phyloP scores from a whole-genome alignment of 2,329 filamentous ascomycete genomes.

The Xylaria sp. region DNA sequence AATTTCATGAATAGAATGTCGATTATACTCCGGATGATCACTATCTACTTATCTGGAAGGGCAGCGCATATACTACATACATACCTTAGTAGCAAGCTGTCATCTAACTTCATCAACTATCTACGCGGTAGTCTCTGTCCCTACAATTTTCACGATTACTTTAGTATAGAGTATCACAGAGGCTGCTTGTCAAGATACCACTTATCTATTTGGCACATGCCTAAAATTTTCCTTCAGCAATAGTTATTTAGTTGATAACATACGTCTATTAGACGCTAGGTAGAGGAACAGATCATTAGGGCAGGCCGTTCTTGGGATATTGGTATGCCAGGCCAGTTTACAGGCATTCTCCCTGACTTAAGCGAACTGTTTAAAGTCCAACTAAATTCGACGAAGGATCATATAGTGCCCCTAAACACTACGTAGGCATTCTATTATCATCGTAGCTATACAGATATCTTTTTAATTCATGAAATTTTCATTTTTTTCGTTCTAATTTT shows the following conservation, averaged over 20 bases:
- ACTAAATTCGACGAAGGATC: too few species aligned
- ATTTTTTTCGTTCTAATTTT: constrained; percentile 25
- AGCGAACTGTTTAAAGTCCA: too few species aligned
- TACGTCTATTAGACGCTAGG: not conserved
- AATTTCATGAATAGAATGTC: not conserved
- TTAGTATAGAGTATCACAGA: not conserved
- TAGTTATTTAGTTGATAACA: not conserved
- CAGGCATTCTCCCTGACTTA: too few species aligned
- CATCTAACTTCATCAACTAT: too few species aligned
- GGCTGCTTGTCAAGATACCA: not conserved
- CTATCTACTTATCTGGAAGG: not conserved
- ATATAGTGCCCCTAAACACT: too few species aligned
- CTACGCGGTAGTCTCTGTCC: too few species aligned
- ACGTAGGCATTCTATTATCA: too few species aligned
- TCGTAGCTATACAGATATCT: too few species aligned
- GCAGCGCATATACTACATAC: too few species aligned
- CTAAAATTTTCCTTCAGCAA: not conserved
- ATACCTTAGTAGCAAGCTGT: not conserved
- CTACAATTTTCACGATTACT: not conserved
- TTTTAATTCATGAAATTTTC: constrained; percentile 13
- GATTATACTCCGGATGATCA: not conserved
- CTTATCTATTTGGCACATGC: not conserved
- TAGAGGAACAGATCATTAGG: too few species aligned
- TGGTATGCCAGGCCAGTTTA: too few species aligned
- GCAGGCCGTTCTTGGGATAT: too few species aligned